phyloP scores from a whole-genome alignment of 768 basidiomycete genomes.

The Rhizopogon vinicolor region DNA sequence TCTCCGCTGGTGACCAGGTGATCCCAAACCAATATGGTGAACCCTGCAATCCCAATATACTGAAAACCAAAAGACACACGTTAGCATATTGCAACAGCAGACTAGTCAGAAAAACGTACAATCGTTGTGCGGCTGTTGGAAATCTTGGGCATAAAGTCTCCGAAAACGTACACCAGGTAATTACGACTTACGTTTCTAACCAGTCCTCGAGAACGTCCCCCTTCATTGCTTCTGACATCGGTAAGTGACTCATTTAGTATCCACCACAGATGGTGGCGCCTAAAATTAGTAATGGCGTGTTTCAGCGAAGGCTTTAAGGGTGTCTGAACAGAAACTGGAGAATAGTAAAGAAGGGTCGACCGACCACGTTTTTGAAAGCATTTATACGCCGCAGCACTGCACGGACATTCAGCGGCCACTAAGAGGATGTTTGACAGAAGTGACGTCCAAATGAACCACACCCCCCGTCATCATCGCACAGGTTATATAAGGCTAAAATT shows the following conservation, averaged over 20 bases:
- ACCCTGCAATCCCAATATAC: slow-evolving; percentile 47
- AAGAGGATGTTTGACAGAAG: no score
- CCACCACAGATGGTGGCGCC: neutral
- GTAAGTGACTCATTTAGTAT: neutral
- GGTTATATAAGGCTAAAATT: neutral
- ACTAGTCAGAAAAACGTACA: neutral
- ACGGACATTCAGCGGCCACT: neutral
- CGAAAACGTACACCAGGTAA: neutral
- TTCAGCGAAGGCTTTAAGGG: neutral
- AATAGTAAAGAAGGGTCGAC: no score
- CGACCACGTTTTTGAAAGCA: neutral
- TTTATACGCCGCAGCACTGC: neutral
- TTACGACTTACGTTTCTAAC: neutral
- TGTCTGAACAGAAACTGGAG: neutral
- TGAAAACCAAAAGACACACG: slow-evolving; percentile 11
- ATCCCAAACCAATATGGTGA: slow-evolving; percentile 43
- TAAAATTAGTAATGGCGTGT: neutral
- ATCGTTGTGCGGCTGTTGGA: neutral
- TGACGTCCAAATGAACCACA: neutral
- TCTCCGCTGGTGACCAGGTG: slow-evolving; percentile 28
- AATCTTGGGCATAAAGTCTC: neutral
- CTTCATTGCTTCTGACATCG: neutral
- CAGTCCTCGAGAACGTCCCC: neutral
- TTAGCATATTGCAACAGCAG: neutral
- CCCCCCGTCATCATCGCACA: neutral